Conservation (phyloP, 208 protist genomes). For the Leishmania tarentolae region DNA sequence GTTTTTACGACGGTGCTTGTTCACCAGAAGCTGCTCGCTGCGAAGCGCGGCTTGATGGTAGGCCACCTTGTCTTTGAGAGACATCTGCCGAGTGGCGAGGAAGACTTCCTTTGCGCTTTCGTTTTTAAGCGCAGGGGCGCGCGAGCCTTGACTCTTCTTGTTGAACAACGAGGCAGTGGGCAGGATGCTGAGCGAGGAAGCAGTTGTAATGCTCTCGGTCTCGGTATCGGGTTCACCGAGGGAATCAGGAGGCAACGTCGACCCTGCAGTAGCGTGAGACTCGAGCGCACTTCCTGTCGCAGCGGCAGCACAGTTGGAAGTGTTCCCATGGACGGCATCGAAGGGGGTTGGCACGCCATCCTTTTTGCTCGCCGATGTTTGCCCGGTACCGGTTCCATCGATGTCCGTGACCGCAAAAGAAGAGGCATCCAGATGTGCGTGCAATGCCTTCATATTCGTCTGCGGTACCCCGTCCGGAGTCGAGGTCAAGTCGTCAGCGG, state of each 20-base stretch:
- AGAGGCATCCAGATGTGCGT: not conserved
- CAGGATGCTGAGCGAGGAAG: not conserved
- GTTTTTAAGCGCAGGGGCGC: not conserved
- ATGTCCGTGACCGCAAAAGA: not conserved
- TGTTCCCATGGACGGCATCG: not conserved
- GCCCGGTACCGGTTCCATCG: not conserved
- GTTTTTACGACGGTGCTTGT: constrained; percentile 46
- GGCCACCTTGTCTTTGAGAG: constrained; percentile 46
- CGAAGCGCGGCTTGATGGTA: constrained; percentile 59
- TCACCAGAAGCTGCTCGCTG: constrained; percentile 56
- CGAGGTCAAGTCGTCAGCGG: not conserved
- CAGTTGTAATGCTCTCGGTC: not conserved
- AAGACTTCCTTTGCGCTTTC: not conserved
- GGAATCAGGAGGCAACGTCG: not conserved
- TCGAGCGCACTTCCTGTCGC: not conserved
- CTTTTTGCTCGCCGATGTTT: not conserved
- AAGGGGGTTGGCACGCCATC: not conserved
- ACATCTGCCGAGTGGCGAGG: constrained; percentile 17
- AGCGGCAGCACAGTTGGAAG: not conserved
- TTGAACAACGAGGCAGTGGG: not conserved
- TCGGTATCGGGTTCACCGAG: not conserved
- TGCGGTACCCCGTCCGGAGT: not conserved
- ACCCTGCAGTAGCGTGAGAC: not conserved
- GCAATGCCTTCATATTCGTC: not conserved
- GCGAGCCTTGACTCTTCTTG: not conserved